Evolutionary conservation across 148 eudicot genomes (phyloP).

Genomic region (Spergularia bocconei): DNA sequence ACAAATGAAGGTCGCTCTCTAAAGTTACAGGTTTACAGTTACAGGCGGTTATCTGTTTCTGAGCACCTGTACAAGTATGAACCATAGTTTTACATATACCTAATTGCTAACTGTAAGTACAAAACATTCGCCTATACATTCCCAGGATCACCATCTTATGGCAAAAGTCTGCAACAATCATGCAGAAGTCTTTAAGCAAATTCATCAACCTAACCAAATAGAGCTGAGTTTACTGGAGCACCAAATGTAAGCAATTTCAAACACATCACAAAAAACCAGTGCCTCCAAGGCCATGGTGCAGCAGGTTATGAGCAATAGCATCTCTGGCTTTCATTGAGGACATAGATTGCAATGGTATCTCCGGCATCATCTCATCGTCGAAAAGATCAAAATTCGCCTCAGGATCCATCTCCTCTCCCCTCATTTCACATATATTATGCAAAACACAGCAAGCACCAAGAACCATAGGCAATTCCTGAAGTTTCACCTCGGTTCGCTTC

Average conservation of each 20-base stretch:
- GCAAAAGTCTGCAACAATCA: background rate
- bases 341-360: conserved; percentile 53
- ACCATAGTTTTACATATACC: conserved; percentile 17
- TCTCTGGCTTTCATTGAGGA: conserved; percentile 66
- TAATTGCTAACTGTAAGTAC: conserved; percentile 19
- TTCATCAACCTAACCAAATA: conserved; percentile 2
- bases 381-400: conserved; percentile 43
- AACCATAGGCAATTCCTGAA: conserved; percentile 81
- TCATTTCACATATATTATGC: conserved; percentile 90
- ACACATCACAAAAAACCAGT: conserved; percentile 55
- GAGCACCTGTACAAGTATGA: conserved; percentile 4
- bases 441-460: conserved; percentile 92
- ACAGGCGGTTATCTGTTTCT: background rate
- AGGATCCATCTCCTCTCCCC: conserved; percentile 52
- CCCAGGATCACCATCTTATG: background rate
- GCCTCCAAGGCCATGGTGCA: conserved; percentile 89
- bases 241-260: background rate
- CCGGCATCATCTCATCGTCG: conserved; percentile 84
- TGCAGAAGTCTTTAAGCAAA: background rate
- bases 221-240: conserved; percentile 13
- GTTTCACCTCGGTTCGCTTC: conserved; percentile 80
- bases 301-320: conserved; percentile 71
- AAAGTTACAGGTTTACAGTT: conserved; percentile 7
- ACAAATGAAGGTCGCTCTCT: conserved; percentile 12
- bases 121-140: conserved; percentile 15